Percentiles rank a stretch among this genome's conserved stretches.
Conservation (phyloP, 2,329 filamentous ascomycete species). For the Botryotinia globosa region DNA sequence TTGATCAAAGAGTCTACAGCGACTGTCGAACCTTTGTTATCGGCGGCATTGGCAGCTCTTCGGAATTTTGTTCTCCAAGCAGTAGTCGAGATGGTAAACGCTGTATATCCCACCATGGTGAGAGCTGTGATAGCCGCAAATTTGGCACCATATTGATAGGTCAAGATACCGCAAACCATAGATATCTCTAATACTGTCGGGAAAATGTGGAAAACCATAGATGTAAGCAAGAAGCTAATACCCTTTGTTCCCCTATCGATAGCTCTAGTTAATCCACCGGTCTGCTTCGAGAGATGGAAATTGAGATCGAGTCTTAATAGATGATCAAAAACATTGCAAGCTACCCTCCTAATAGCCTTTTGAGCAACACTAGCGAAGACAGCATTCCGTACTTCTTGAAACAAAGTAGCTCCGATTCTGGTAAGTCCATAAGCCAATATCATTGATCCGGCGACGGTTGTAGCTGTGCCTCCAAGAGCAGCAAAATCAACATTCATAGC, state of each 20-base stretch:
- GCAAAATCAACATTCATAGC: slow-evolving; percentile 94
- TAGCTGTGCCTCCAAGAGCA: slow-evolving; percentile 82
- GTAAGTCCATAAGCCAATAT: slow-evolving; percentile 90
- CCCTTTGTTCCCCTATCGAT: slow-evolving; percentile 98
- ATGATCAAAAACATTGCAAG: slow-evolving; percentile 89
- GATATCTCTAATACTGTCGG: slow-evolving; percentile 91
- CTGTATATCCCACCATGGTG: slow-evolving; percentile 92
- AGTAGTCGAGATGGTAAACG: slow-evolving; percentile 96
- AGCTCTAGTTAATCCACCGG: slow-evolving; percentile 86
- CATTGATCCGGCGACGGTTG: slow-evolving; percentile 85
- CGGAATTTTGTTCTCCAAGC: slow-evolving; percentile 97
- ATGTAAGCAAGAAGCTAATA: slow-evolving; percentile 93
- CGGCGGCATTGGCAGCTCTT: slow-evolving; percentile 90
- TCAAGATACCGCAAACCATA: slow-evolving; percentile 94
- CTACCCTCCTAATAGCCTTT: slow-evolving; percentile 89
- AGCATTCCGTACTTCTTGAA: slow-evolving; percentile 92
- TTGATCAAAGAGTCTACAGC: slow-evolving; percentile 97
- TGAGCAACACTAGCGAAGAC: slow-evolving; percentile 96
- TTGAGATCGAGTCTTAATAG: slow-evolving; percentile 82
- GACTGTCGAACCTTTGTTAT: slow-evolving; percentile 92
- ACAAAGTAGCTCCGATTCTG: slow-evolving; percentile 82
- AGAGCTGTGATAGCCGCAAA: slow-evolving; percentile 87
- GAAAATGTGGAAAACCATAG: slow-evolving; percentile 97
- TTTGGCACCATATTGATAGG: slow-evolving; percentile 88
- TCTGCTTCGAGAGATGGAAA: slow-evolving; percentile 93